Evolutionary conservation across 805 yeast genomes (phyloP), one percentile per base, ranked within the genome.

Genomic region (Dipodascopsis uninucleata): DNA sequence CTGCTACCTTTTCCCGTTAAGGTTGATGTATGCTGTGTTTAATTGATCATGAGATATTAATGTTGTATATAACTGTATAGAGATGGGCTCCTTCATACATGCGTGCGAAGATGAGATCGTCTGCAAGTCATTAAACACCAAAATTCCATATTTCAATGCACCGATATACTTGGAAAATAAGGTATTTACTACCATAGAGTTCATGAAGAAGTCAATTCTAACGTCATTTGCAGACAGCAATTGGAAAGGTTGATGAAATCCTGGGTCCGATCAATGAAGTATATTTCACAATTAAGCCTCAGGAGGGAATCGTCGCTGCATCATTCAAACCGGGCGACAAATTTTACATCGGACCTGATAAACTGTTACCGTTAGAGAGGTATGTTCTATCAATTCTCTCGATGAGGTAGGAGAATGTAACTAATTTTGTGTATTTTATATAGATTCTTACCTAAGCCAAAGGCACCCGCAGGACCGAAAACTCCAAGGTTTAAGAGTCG

Each of bases 221-320:
- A 8, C 14, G 5, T 14, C 33, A 9, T 39, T 8, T 14, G 12
- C 23, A 48, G 66, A 83, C 95, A 21, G 93, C 84, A 64, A 81
- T 93, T 37, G 99, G 99, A 61, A 93, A 93, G 68, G 95, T 93
- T 47, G 99, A 93, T 66, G 99, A 93, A 74, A 93, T 93, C 53
- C 76, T 93, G 58, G 99, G 99, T 40, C 97, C 98, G 37, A 71
- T 93, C 65, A 93, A 93, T 65, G 98, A 93, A 70, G 97, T 93
- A n/a, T 90, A 77, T 65, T 93, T 93, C 77, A 93, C 99, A 29
- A 81, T 93, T 59, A 93, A 93, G 71, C 93, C 97, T 46, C 75
- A 85, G 41, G 98, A 93, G 64, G 99, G 99, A 63, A 93, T 93
- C 41, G 93, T 85, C 66, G 96, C 98, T 44, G 69, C 77, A 28